Conservation (phyloP, 495 filamentous ascomycete species). For the Melanomma pulvis-pyrius region DNA sequence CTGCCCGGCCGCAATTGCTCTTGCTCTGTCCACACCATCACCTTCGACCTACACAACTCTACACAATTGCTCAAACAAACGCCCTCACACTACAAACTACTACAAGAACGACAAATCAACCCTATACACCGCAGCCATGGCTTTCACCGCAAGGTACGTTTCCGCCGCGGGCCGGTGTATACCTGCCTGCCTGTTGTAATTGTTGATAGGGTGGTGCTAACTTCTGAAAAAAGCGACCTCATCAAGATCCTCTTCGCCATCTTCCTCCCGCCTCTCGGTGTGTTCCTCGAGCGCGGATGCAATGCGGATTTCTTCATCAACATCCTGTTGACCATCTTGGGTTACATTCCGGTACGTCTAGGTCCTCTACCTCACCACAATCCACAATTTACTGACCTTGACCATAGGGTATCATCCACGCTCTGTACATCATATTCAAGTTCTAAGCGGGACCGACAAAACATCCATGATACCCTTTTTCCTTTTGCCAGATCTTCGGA, state of each 20-base stretch:
- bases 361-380: not conserved
- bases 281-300: conserved; percentile 89
- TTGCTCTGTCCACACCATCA: not conserved
- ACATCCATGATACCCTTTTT: conserved; percentile 35
- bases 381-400: not conserved
- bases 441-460: conserved; percentile 44
- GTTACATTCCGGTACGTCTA: conserved; percentile 47
- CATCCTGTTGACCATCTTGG: conserved; percentile 81
- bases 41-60: not conserved
- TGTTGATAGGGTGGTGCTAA: not conserved
- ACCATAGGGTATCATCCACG: conserved; percentile 46
- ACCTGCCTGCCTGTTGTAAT: not conserved
- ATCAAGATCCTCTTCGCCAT: conserved; percentile 90
- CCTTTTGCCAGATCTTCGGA: not conserved
- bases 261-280: conserved; percentile 84
- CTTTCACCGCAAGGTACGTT: conserved; percentile 61
- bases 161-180: not conserved
- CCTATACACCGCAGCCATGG: conserved; percentile 47
- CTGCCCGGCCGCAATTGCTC: not conserved
- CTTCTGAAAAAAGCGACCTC: conserved; percentile 65
- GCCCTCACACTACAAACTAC: not conserved
- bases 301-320: conserved; percentile 83
- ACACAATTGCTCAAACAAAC: not conserved
- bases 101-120: not conserved
- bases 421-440: conserved; percentile 57